Evolutionary conservation across 1,284 basidiomycete species (phyloP), one percentile per base, ranked within the genome.

Genomic region (Ustilago shanxiensis): DNA sequence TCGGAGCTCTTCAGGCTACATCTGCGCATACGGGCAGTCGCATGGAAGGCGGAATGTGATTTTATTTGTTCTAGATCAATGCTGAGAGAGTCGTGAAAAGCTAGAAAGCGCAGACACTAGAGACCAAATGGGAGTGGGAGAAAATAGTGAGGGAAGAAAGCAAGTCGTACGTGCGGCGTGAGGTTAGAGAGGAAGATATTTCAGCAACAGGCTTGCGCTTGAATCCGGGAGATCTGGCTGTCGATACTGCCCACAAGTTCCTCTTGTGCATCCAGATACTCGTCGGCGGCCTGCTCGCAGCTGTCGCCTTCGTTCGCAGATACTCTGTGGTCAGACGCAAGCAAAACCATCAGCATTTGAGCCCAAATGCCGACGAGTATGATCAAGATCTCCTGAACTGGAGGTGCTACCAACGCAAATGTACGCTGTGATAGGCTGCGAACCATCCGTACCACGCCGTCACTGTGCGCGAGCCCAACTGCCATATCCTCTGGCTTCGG

Each of bases 401-500:
- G 55, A 20, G 65, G 47, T 24, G 52, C 61, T 14, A 66, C 16
- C 52, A 64, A 22, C 20, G 52, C 60, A 9, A 72, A 16, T 16
- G 70, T 63, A 7, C 57, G 65, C 18, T 60, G 56, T 31, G 64
- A 72, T 26, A 72, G 13, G 57, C 70, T 72, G 31, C 65, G 64
- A 24, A 60, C 47, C 52, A 67, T 49, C 39, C 60, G 57, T 16
- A 56, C 52, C 7, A 51, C 37, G 26, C 64, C 57, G 3, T 45
- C 37, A 24, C 35, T 55, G n/a, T 18, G 6, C 20, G 22, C 9
- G 24, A 16, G 45, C 39, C 10, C 4, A 24, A 44, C 41, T 20
- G 7, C n/a, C 29, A 33, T 16, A 11, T 50, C 29, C 31, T 52
- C 54, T 14, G 28, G 22, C 1, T 41, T 29, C 6, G 20, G 8